phyloP scores from a whole-genome alignment of 2,329 filamentous ascomycete genomes.

The Fusarium stilboides region DNA sequence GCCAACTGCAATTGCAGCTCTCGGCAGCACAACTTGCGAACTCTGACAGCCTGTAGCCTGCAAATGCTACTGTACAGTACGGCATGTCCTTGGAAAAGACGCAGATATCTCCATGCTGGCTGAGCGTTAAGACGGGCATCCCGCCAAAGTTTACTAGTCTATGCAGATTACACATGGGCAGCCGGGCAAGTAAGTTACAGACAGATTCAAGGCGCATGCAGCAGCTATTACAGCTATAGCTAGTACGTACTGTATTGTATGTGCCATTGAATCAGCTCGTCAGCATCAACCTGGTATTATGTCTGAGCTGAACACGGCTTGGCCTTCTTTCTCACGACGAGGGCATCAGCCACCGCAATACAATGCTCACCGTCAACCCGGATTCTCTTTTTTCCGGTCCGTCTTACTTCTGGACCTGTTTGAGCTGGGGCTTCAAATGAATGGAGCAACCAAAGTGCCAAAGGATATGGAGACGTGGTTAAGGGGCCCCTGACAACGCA shows the following conservation, averaged over 20 bases:
- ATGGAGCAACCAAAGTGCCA: constrained; percentile 37
- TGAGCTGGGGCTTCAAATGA: constrained; percentile 4
- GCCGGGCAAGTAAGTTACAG: background rate
- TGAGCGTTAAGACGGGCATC: constrained; percentile 31
- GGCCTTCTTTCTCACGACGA: constrained; percentile 13
- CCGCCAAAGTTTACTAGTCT: constrained; percentile 33
- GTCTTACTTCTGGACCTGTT: constrained; percentile 20
- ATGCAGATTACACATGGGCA: constrained; percentile 20
- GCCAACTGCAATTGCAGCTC: constrained; percentile 13
- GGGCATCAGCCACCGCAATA: constrained; percentile 38
- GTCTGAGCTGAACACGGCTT: constrained; percentile 30
- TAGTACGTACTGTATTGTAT: constrained; percentile 10
- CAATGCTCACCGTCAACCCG: constrained; percentile 37
- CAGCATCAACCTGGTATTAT: constrained; percentile 28
- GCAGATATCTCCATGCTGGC: constrained; percentile 11
- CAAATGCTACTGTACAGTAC: background rate
- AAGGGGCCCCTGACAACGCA: constrained; percentile 34
- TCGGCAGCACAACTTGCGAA: constrained; percentile 15
- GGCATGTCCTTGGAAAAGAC: background rate
- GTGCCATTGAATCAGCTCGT: constrained; percentile 27
- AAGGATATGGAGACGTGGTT: constrained; percentile 32
- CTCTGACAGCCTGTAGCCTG: background rate
- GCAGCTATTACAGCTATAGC: constrained; percentile 12
- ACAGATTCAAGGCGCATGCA: constrained; percentile 17
- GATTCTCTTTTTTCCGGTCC: constrained; percentile 28